A percentile compares a stretch with the other conserved stretches of the same genome.
phyloP scores from a whole-genome alignment of 2,329 filamentous ascomycete genomes.

The Diaporthe velutina region DNA sequence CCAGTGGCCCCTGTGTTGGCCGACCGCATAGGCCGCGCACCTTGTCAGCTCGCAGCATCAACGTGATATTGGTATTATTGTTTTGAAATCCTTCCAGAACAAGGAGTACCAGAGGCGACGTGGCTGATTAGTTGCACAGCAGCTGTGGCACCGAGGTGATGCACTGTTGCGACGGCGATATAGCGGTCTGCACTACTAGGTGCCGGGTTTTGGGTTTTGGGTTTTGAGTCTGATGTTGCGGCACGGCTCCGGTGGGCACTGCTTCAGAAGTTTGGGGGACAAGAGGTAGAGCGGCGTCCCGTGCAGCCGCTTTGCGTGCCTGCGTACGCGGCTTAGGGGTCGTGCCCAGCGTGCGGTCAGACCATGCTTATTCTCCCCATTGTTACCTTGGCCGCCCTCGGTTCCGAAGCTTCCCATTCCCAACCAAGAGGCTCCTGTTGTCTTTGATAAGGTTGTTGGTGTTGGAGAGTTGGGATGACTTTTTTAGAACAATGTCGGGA shows the following conservation, averaged over 20 bases:
- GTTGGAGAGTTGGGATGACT: conserved; percentile 30
- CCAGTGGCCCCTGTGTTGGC: background rate
- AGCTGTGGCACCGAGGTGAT: background rate
- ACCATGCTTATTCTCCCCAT: background rate
- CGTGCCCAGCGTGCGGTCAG: conserved; percentile 3
- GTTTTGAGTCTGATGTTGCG: conserved; percentile 27
- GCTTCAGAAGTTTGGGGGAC: conserved; percentile 21
- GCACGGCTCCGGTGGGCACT: conserved; percentile 5
- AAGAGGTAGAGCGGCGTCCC: background rate
- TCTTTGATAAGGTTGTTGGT: background rate
- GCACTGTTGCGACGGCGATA: background rate
- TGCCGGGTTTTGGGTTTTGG: conserved; percentile 13
- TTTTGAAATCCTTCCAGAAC: background rate
- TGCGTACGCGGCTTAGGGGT: background rate
- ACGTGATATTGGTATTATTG: background rate
- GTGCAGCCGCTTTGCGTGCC: background rate
- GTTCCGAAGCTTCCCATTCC: background rate
- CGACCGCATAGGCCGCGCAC: background rate
- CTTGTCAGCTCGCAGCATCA: background rate
- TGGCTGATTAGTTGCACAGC: conserved; percentile 9
- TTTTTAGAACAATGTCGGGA: background rate
- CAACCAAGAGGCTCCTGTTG: background rate
- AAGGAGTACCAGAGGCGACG: background rate
- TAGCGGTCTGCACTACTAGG: conserved; percentile 26
- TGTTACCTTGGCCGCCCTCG: background rate